These are phyloP conservation scores for Talaromyces thailandensis DNA, from an alignment of 495 filamentous ascomycete genomes.

Conservation along the genomic window DNA sequence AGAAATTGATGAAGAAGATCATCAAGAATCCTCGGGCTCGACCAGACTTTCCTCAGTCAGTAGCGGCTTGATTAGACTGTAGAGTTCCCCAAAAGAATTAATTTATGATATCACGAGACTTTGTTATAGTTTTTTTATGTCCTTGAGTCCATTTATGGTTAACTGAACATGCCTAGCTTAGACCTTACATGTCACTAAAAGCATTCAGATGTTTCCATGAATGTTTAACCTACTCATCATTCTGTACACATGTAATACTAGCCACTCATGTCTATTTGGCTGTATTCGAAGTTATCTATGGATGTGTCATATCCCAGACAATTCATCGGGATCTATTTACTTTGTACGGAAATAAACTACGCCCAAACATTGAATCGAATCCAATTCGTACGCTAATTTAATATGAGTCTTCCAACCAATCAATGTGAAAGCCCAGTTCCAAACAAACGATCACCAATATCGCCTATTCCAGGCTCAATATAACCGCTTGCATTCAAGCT, in stretches of 20 bases:
- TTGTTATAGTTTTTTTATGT: neutral
- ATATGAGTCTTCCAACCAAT: neutral
- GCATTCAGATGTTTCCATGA: neutral
- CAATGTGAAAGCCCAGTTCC: conserved; percentile 41
- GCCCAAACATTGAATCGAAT: neutral
- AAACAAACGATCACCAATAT: conserved; percentile 83
- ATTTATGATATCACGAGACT: neutral
- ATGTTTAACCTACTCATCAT: neutral
- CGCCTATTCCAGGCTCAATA: conserved; percentile 77
- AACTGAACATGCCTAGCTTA: neutral
- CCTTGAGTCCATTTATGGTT: neutral
- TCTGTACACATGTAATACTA: neutral
- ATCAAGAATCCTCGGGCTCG: conserved; percentile 74
- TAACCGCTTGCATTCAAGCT: conserved; percentile 64
- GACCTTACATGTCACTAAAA: neutral
- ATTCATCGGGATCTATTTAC: neutral
- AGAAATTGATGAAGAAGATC: conserved; percentile 67
- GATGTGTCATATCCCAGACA: too few relatives aligned
- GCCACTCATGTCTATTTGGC: neutral
- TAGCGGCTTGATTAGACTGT: conserved; percentile 11
- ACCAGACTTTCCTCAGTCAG: conserved; percentile 29
- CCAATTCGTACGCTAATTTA: neutral
- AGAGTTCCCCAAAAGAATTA: neutral
- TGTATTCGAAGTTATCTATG: neutral
- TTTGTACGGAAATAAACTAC: neutral